A percentile compares a stretch with the other conserved stretches of the same genome.
These are phyloP conservation scores for Ailanthus altissimus DNA, from an alignment of 345 rosid species.

Conservation along the genomic window DNA sequence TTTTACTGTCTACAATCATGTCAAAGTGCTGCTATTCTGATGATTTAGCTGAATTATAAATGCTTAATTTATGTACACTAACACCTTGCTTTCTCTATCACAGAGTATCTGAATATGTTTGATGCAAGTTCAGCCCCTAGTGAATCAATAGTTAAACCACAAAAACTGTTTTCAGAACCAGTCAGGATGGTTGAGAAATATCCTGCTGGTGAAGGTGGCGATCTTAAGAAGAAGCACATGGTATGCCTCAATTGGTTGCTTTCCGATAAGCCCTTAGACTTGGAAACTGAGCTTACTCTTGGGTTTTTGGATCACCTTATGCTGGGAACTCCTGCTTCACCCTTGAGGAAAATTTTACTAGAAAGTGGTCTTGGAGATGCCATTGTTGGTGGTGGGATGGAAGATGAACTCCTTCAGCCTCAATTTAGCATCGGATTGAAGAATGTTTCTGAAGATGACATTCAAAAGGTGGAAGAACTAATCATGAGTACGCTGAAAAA, in stretches of 20 bases:
- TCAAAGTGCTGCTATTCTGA: neutral
- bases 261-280: slow-evolving; percentile 79
- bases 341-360: slow-evolving; percentile 80
- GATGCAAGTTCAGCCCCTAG: slow-evolving; percentile 66
- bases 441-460: slow-evolving; percentile 75
- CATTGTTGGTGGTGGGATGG: slow-evolving; percentile 85
- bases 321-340: slow-evolving; percentile 98
- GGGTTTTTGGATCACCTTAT: slow-evolving; percentile 93
- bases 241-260: slow-evolving; percentile 92
- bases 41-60: neutral
- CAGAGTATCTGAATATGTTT: slow-evolving; percentile 84
- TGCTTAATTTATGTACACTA: slow-evolving; percentile 1
- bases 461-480: slow-evolving; percentile 77
- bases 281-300: slow-evolving; percentile 84
- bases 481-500: slow-evolving; percentile 68
- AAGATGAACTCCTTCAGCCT: slow-evolving; percentile 94
- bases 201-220: slow-evolving; percentile 81
- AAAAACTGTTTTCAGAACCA: slow-evolving; percentile 73
- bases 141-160: slow-evolving; percentile 60
- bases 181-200: slow-evolving; percentile 79
- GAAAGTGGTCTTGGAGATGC: slow-evolving; percentile 98
- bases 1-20: neutral
- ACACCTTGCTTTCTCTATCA: slow-evolving; percentile 16
- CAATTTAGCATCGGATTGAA: slow-evolving; percentile 93
- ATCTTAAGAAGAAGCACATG: slow-evolving; percentile 89